Evolutionary conservation across 1,284 basidiomycete species (phyloP).

Genomic region (Coriolopsis trogii): DNA sequence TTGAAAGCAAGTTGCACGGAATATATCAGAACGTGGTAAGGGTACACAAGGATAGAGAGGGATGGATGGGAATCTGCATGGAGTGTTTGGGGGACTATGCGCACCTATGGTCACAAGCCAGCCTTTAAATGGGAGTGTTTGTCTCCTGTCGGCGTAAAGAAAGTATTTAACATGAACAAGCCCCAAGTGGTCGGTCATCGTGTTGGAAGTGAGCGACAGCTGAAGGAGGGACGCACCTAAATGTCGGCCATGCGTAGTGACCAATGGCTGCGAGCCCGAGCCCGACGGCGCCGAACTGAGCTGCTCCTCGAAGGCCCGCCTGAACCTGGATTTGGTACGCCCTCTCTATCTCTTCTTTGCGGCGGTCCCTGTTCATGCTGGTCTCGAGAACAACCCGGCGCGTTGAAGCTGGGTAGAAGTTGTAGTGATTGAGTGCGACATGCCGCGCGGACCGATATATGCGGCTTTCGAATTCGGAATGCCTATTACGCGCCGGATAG

Average conservation of each 20-base stretch:
- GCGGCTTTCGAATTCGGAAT: too few relatives aligned
- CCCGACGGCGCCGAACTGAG: slow-evolving; percentile 56
- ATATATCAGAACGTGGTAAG: too few relatives aligned
- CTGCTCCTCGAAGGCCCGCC: slow-evolving; percentile 56
- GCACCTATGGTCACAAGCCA: slow-evolving; percentile 68
- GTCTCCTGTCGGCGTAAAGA: too few relatives aligned
- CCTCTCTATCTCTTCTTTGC: slow-evolving; percentile 30
- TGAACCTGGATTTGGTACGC: slow-evolving; percentile 32
- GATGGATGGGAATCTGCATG: too few relatives aligned
- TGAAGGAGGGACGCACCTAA: slow-evolving; percentile 65
- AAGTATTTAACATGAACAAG: too few relatives aligned
- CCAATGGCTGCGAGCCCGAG: slow-evolving; percentile 62
- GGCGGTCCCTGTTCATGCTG: slow-evolving; percentile 29
- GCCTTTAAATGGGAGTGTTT: slow-evolving; percentile 81
- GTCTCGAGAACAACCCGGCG: background rate
- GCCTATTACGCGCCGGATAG: too few relatives aligned
- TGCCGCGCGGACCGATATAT: too few relatives aligned
- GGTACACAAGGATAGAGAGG: too few relatives aligned
- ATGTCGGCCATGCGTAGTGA: slow-evolving; percentile 80
- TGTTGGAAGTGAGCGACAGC: too few relatives aligned
- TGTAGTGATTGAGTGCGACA: too few relatives aligned
- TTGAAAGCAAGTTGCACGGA: too few relatives aligned
- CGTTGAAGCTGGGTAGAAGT: background rate
- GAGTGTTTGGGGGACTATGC: slow-evolving; percentile 31
- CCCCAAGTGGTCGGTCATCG: too few relatives aligned